These are phyloP conservation scores for Myochromella boudieri DNA, from an alignment of 768 basidiomycete genomes.

Conservation along the genomic window DNA sequence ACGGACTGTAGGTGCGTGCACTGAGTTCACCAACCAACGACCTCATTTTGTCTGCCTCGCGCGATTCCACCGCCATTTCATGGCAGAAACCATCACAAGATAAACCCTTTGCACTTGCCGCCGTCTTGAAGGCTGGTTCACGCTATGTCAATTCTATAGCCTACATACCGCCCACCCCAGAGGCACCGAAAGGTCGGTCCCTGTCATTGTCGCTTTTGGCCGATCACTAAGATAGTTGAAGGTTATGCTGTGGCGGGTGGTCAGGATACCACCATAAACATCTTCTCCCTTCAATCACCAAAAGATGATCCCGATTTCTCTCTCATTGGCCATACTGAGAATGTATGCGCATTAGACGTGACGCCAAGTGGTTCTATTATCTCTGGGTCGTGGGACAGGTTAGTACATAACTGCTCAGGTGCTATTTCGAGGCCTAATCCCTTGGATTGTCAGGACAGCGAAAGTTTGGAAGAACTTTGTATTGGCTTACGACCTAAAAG, in stretches of 20 bases:
- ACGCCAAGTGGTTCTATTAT: constrained; percentile 73
- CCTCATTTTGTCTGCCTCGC: constrained; percentile 85
- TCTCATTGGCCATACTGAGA: constrained; percentile 86
- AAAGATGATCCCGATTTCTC: constrained; percentile 78
- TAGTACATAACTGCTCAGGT: too few relatives aligned
- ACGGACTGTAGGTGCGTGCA: constrained; percentile 69
- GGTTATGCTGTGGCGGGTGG: constrained; percentile 88
- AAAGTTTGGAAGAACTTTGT: constrained; percentile 89
- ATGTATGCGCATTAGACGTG: constrained; percentile 83
- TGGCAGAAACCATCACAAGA: constrained; percentile 63
- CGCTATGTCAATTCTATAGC: constrained; percentile 82
- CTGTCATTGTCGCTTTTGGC: constrained; percentile 15
- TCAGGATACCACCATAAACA: constrained; percentile 85
- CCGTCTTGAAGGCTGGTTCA: constrained; percentile 61
- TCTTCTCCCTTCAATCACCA: constrained; percentile 62
- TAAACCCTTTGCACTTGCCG: constrained; percentile 51
- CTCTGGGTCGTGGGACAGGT: constrained; percentile 98
- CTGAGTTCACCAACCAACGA: constrained; percentile 74
- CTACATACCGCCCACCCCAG: constrained; percentile 67
- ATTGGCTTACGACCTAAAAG: constrained; percentile 70
- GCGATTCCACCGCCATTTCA: constrained; percentile 87
- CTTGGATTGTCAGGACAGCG: constrained; percentile 65
- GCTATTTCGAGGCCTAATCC: background rate
- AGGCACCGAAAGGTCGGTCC: constrained; percentile 67
- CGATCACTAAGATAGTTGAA: constrained; percentile 32